phyloP scores from a whole-genome alignment of 2,329 filamentous ascomycete species.

The Drechslera avenae region DNA sequence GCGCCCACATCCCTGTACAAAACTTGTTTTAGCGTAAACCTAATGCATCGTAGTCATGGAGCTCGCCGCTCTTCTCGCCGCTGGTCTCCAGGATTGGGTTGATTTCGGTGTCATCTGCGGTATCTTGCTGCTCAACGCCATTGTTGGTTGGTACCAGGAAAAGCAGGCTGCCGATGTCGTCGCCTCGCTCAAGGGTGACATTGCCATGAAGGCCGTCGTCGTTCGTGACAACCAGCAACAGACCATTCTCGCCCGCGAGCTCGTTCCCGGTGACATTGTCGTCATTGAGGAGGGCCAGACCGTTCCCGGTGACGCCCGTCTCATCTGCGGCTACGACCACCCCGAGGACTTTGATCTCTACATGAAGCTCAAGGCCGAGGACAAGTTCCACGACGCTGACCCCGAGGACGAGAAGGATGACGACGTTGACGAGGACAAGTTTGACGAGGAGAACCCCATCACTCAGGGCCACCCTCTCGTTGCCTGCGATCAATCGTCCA shows the following conservation, averaged over 20 bases:
- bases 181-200: slow-evolving; percentile 75
- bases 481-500: slow-evolving; percentile 78
- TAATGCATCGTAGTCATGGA: slow-evolving; percentile 67
- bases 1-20: slow-evolving; percentile 27
- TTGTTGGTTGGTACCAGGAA: slow-evolving; percentile 81
- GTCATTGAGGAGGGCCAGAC: slow-evolving; percentile 74
- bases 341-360: slow-evolving; percentile 71
- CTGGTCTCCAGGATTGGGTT: slow-evolving; percentile 74
- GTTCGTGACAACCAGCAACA: slow-evolving; percentile 70
- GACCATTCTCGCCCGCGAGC: slow-evolving; percentile 73
- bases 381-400: slow-evolving; percentile 61
- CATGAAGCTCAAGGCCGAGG: slow-evolving; percentile 64
- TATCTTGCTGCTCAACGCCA: slow-evolving; percentile 75
- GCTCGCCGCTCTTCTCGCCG: slow-evolving; percentile 73
- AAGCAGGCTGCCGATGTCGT: slow-evolving; percentile 74
- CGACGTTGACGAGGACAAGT: slow-evolving; percentile 64
- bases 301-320: slow-evolving; percentile 70
- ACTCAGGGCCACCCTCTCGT: slow-evolving; percentile 70
- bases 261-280: slow-evolving; percentile 77
- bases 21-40: slow-evolving; percentile 14
- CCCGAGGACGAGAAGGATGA: slow-evolving; percentile 65
- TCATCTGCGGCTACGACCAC: slow-evolving; percentile 74
- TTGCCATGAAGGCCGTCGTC: slow-evolving; percentile 73
- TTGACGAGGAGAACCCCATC: slow-evolving; percentile 58
- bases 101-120: slow-evolving; percentile 78